Conservation (phyloP, 73 alveolate species). For the Paraurostyla sp. region DNA sequence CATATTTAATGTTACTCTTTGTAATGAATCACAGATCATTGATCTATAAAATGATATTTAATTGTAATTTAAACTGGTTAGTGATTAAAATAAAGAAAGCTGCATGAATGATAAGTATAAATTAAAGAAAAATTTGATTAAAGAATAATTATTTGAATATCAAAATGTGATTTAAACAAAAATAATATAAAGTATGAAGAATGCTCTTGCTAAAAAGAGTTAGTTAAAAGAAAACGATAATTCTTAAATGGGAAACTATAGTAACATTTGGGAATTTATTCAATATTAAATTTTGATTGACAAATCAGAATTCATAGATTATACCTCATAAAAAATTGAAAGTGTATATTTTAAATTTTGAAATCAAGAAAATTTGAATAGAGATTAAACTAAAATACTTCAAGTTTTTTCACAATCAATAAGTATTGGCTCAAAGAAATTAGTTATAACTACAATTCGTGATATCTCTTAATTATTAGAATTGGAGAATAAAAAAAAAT, state of each 20-base stretch:
- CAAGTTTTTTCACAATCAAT: not conserved
- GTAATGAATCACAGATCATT: not conserved
- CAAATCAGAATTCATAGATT: not conserved
- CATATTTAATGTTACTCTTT: not conserved
- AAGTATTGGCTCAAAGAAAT: not conserved
- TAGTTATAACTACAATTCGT: not conserved
- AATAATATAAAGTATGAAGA: too few species aligned
- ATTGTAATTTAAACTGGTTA: not conserved
- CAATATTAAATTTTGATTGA: not conserved
- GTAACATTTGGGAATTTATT: not conserved
- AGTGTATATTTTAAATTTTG: not conserved
- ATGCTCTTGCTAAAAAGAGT: too few species aligned
- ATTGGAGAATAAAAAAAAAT: constrained; percentile 5
- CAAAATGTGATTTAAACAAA: too few species aligned
- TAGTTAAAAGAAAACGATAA: too few species aligned
- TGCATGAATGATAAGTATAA: too few species aligned
- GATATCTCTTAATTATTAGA: constrained; percentile 30
- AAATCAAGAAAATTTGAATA: not conserved
- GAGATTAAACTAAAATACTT: not conserved
- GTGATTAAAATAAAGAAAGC: too few species aligned
- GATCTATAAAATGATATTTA: not conserved
- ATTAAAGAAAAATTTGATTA: too few species aligned
- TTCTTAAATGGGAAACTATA: too few species aligned
- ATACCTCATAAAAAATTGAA: not conserved
- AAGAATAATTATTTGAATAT: too few species aligned